phyloP scores from a whole-genome alignment of 495 filamentous ascomycete genomes.

The Antarctomyces pellizariae region DNA sequence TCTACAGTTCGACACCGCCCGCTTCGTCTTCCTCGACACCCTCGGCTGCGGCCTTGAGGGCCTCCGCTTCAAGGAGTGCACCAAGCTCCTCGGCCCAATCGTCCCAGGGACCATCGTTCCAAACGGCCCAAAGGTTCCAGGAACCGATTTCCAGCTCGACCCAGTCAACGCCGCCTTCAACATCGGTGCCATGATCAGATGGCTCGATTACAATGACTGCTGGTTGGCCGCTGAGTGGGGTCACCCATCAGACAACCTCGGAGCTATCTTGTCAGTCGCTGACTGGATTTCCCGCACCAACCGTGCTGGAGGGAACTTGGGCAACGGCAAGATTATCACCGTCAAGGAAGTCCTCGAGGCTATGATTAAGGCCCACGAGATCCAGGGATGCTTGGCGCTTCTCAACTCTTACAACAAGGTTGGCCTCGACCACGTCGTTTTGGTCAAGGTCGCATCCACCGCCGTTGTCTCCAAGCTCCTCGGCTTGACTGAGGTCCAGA shows the following conservation, averaged over 20 bases:
- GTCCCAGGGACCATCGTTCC: constrained; percentile 82
- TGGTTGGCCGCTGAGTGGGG: constrained; percentile 99
- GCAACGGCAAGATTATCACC: constrained; percentile 65
- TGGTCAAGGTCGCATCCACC: constrained; percentile 91
- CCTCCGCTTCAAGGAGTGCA: constrained; percentile 85
- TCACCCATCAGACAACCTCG: constrained; percentile 90
- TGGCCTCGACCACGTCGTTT: constrained; percentile 87
- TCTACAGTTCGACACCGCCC: constrained; percentile 69
- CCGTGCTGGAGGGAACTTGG: constrained; percentile 68
- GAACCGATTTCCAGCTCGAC: constrained; percentile 84
- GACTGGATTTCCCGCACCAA: constrained; percentile 97
- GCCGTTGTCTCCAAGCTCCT: constrained; percentile 90
- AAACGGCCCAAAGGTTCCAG: constrained; percentile 77
- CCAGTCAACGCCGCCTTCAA: constrained; percentile 94
- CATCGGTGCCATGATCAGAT: constrained; percentile 93
- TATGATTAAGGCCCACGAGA: constrained; percentile 99
- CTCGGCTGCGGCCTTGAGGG: constrained; percentile 91
- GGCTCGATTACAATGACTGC: constrained; percentile 99
- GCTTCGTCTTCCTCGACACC: constrained; percentile 81
- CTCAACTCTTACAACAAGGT: constrained; percentile 98
- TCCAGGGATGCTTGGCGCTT: constrained; percentile 87
- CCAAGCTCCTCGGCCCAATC: constrained; percentile 82
- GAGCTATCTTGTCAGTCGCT: constrained; percentile 83
- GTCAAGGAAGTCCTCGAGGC: constrained; percentile 81
- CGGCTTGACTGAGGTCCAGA: constrained; percentile 71